phyloP scores from a whole-genome alignment of 441 rosid species.

The Rhodomyrtus psidioides region DNA sequence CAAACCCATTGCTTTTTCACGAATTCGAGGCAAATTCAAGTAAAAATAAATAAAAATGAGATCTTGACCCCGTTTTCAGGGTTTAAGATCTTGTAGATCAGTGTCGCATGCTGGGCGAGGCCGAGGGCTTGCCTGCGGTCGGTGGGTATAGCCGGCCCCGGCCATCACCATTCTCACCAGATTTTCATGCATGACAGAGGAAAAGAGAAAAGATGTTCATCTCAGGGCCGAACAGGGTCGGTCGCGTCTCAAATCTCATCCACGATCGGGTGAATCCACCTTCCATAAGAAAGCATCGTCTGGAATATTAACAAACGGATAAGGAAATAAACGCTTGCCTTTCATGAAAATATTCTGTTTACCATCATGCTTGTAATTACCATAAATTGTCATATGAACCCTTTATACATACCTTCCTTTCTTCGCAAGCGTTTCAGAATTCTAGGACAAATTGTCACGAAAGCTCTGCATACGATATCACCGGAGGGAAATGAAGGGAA shows the following conservation, averaged over 20 bases:
- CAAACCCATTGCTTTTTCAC: too few species aligned
- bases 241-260: background rate
- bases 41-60: too few species aligned
- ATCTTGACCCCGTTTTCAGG: too few species aligned
- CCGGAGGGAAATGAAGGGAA: background rate
- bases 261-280: background rate
- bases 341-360: background rate
- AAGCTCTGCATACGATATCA: background rate
- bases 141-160: too few species aligned
- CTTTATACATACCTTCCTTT: background rate
- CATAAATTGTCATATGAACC: background rate
- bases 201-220: too few species aligned
- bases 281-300: background rate
- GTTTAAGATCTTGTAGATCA: too few species aligned
- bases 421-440: background rate
- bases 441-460: background rate
- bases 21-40: too few species aligned
- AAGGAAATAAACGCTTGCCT: background rate
- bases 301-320: background rate
- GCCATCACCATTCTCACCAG: too few species aligned
- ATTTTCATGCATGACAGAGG: background rate
- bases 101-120: too few species aligned
- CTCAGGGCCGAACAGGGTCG: background rate
- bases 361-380: background rate
- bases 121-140: too few species aligned